Conservation (phyloP, 768 basidiomycete genomes). For the Pilatotrama ljubarskyi region DNA sequence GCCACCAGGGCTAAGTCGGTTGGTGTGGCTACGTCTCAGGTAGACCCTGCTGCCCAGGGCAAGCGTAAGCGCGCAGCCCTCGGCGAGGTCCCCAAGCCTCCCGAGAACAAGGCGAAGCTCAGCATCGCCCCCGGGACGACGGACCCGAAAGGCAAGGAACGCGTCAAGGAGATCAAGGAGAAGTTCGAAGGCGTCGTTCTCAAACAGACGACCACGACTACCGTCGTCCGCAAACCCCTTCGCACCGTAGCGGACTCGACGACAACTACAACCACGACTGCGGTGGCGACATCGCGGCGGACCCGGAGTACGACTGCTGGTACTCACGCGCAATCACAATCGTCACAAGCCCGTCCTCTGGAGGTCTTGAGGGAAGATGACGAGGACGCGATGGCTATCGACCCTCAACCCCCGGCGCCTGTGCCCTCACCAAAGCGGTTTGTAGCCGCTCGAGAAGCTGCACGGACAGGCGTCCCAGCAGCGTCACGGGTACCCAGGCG, state of each 20-base stretch:
- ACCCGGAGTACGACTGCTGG: slow-evolving; percentile 27
- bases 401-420: slow-evolving; percentile 30
- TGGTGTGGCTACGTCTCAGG: slow-evolving; percentile 45
- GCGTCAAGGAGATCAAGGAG: slow-evolving; percentile 40
- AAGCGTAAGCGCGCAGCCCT: slow-evolving; percentile 79
- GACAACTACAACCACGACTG: slow-evolving; percentile 17
- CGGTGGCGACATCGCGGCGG: slow-evolving; percentile 25
- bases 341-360: slow-evolving; percentile 26
- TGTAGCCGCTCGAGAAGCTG: slow-evolving; percentile 26
- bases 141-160: slow-evolving; percentile 56
- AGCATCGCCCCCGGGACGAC: slow-evolving; percentile 11
- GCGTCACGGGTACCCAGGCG: slow-evolving; percentile 15
- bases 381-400: slow-evolving; percentile 53
- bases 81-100: slow-evolving; percentile 63
- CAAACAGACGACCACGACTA: slow-evolving; percentile 49
- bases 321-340: slow-evolving; percentile 29
- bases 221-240: slow-evolving; percentile 51
- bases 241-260: slow-evolving; percentile 46
- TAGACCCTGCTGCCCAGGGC: slow-evolving; percentile 49
- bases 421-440: slow-evolving; percentile 32
- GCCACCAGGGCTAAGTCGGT: slow-evolving; percentile 53
- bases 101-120: slow-evolving; percentile 44
- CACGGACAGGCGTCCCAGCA: slow-evolving; percentile 17
- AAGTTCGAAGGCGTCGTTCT: slow-evolving; percentile 63
- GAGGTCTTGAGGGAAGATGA: slow-evolving; percentile 40